A percentile compares a stretch with the other conserved stretches of the same genome.
These are phyloP conservation scores for Magnaporthiopsis rhizophila DNA, from an alignment of 2,329 filamentous ascomycete species.

Conservation along the genomic window DNA sequence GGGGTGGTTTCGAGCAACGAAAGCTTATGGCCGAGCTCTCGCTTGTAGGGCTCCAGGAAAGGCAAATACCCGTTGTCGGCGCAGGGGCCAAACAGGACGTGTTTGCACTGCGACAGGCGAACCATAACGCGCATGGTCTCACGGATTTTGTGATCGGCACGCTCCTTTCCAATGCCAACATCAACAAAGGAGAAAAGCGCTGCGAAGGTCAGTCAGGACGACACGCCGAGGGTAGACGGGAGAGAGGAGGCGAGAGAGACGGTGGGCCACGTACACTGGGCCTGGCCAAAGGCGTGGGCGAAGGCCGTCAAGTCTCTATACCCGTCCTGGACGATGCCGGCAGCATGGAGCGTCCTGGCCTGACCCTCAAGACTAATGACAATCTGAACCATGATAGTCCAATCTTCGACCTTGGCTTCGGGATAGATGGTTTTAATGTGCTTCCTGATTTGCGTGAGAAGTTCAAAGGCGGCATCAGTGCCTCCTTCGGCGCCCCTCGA, in stretches of 20 bases:
- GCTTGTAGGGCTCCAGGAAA: slow-evolving; percentile 23
- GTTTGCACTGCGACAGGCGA: slow-evolving; percentile 22
- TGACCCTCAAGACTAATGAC: slow-evolving; percentile 25
- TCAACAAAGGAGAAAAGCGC: slow-evolving; percentile 27
- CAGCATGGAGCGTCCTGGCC: slow-evolving; percentile 19
- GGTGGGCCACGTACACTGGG: slow-evolving; percentile 14
- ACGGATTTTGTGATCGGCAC: slow-evolving; percentile 26
- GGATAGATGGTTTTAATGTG: slow-evolving; percentile 18
- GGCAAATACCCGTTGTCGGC: slow-evolving; percentile 27
- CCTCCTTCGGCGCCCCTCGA: slow-evolving; percentile 24
- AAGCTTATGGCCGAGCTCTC: slow-evolving; percentile 20
- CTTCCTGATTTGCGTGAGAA: slow-evolving; percentile 17
- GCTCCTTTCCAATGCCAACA: slow-evolving; percentile 26
- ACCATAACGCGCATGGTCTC: slow-evolving; percentile 27
- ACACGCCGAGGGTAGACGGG: neutral
- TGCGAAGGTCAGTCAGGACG: slow-evolving; percentile 1
- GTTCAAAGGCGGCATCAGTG: slow-evolving; percentile 22
- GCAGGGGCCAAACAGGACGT: slow-evolving; percentile 25
- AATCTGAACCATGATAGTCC: slow-evolving; percentile 25
- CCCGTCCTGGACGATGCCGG: slow-evolving; percentile 17
- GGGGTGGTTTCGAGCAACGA: slow-evolving; percentile 24
- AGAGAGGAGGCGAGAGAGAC: neutral
- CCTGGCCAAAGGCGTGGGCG: slow-evolving; percentile 24
- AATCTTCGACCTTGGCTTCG: slow-evolving; percentile 21
- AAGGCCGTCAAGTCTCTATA: slow-evolving; percentile 22